Base-by-base conservation (phyloP, 495 filamentous ascomycete genomes). In the Penicillium taxi region DNA sequence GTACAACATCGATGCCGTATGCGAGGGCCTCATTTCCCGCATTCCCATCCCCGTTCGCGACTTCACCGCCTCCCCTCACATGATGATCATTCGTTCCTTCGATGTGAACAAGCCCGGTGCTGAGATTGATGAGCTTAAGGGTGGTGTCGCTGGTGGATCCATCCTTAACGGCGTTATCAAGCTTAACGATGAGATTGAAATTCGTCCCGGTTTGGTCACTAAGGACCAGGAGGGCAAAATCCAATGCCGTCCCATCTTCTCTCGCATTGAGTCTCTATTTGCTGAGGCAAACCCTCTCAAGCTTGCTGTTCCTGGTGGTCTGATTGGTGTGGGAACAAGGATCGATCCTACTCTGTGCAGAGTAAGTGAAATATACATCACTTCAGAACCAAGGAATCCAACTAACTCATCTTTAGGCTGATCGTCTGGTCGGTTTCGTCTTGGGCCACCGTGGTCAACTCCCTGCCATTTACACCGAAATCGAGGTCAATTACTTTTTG, bases 101-200 rank as follows among this genome's bases (percentile, higher is more conserved):
- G 91, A 98, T 54, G 93, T 98, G 48, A 98, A 98, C 78, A 98
- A 98, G 75, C 91, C 91, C 24, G 91, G 91, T 76, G 87, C 93
- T n/a, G 93, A 95, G 67, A 96, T 98, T 41, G 93, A 96, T 21
- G 93, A 98, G 48, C 73, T 98, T 44, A 96, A 96, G 75, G 91
- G 91, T 55, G 91, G 91, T 74, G 91, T 98, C 61, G 91, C 91
- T 48, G 91, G 91, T 75, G 91, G 91, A 45, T 86, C 80, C 66
- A 96, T 98, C 53, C 67, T 98, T 39, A 94, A 86, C 48, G 91
- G 91, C 69, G 85, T 98, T 28, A 68, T 98, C 44, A 95, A 95
- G 69, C 68, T 96, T 52, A 84, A 88, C 32, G 91, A 98, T 53
- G 91, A 98, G 66, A 94, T 98, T 51, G 91, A 98, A 66, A 96